Evolutionary conservation across 1,284 basidiomycete genomes (phyloP).

Genomic region (Trichosporon faecale): DNA sequence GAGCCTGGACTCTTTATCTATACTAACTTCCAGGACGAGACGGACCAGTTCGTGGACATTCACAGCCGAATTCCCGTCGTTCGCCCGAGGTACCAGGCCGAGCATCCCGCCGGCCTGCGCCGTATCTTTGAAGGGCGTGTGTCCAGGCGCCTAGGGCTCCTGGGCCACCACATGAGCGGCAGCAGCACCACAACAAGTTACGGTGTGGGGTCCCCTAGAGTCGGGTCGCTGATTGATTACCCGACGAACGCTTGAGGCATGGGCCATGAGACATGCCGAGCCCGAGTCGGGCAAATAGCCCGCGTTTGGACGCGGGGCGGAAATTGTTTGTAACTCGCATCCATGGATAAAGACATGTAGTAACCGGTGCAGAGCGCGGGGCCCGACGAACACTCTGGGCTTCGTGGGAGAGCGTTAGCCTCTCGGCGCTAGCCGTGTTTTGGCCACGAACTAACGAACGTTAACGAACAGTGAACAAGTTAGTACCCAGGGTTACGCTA

Average conservation of each 20-base stretch:
- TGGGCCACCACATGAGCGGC: constrained; percentile 17
- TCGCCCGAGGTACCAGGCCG: constrained; percentile 14
- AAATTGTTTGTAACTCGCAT: background rate
- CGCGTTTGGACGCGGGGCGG: background rate
- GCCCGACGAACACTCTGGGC: background rate
- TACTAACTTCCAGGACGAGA: constrained; percentile 41
- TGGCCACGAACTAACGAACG: background rate
- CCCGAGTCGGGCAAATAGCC: background rate
- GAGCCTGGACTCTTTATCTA: constrained; percentile 5
- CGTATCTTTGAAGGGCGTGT: constrained; percentile 45
- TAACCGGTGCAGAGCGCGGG: background rate
- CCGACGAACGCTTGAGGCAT: background rate
- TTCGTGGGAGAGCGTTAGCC: background rate
- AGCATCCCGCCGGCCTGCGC: constrained; percentile 28
- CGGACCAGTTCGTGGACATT: constrained; percentile 47
- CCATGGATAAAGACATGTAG: background rate
- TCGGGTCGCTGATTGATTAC: constrained; percentile 6
- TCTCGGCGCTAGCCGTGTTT: background rate
- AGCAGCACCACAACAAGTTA: background rate
- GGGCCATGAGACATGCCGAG: background rate
- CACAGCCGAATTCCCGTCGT: constrained; percentile 33
- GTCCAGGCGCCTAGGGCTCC: constrained; percentile 29
- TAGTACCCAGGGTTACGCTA: background rate
- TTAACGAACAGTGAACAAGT: background rate
- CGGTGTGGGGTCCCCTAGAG: constrained; percentile 1